Conservation (phyloP, 805 yeast genomes). For the Candida peoriensis region DNA sequence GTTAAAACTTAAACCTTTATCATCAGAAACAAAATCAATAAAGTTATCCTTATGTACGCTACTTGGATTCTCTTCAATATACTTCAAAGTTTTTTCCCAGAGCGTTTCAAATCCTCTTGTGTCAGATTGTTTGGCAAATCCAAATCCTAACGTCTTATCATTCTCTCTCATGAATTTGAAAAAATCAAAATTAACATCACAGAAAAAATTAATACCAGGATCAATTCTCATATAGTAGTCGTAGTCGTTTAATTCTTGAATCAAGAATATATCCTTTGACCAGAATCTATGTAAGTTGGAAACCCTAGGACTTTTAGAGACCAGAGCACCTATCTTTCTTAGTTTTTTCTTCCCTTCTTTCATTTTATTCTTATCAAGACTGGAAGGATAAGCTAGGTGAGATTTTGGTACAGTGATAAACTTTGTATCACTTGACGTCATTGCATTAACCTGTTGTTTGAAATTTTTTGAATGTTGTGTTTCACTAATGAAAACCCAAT, state of each 20-base stretch:
- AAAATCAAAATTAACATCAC: constrained; percentile 44
- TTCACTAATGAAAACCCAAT: constrained; percentile 74
- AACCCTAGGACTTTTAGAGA: constrained; percentile 51
- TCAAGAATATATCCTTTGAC: constrained; percentile 41
- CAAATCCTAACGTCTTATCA: constrained; percentile 59
- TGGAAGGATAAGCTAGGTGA: constrained; percentile 38
- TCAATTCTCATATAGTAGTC: constrained; percentile 50
- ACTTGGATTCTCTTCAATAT: constrained; percentile 54
- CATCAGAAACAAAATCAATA: constrained; percentile 67
- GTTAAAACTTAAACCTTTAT: constrained; percentile 66
- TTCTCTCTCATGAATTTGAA: constrained; percentile 46
- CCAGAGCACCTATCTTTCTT: constrained; percentile 38
- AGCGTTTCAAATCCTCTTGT: constrained; percentile 67
- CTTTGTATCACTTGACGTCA: constrained; percentile 48
- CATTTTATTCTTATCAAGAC: constrained; percentile 45
- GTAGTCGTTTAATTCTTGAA: constrained; percentile 36
- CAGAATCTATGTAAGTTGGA: constrained; percentile 51
- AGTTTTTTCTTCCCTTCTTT: constrained; percentile 35
- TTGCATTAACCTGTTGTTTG: constrained; percentile 34
- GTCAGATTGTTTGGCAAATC: constrained; percentile 60
- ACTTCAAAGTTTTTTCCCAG: constrained; percentile 69
- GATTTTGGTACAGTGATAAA: constrained; percentile 58
- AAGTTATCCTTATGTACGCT: constrained; percentile 56
- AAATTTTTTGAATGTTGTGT: constrained; percentile 51
- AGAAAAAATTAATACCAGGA: constrained; percentile 38